These are phyloP conservation scores for Saccharomycopsis phalli DNA, from an alignment of 1,139 yeast species.

Conservation along the genomic window DNA sequence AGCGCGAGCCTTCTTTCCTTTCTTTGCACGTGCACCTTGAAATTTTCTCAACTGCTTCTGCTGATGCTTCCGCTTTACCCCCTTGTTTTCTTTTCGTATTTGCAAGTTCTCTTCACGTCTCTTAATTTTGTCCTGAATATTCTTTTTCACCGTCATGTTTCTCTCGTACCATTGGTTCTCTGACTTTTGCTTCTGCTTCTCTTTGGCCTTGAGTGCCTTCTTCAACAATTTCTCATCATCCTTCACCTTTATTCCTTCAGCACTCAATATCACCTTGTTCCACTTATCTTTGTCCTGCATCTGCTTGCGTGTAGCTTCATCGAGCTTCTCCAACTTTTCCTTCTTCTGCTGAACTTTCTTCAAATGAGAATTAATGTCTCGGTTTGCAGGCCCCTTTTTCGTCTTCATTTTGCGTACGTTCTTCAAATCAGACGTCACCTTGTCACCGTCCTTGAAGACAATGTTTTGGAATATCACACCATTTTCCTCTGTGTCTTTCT, in stretches of 20 bases:
- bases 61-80: constrained; percentile 59
- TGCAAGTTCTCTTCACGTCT: constrained; percentile 86
- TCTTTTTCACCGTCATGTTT: constrained; percentile 65
- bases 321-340: constrained; percentile 45
- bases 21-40: constrained; percentile 36
- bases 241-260: constrained; percentile 80
- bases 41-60: constrained; percentile 58
- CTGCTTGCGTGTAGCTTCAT: constrained; percentile 50
- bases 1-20: constrained; percentile 20
- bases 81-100: constrained; percentile 73
- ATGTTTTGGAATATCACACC: constrained; percentile 69
- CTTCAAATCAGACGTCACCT: constrained; percentile 68
- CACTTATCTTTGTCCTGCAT: constrained; percentile 70
- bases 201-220: constrained; percentile 79
- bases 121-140: constrained; percentile 65
- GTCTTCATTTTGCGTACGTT: constrained; percentile 50
- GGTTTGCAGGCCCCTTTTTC: constrained; percentile 77
- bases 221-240: constrained; percentile 85
- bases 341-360: constrained; percentile 67
- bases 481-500: constrained; percentile 16
- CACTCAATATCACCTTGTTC: constrained; percentile 75
- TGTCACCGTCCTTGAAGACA: constrained; percentile 72
- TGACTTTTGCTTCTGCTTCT: constrained; percentile 68
- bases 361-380: constrained; percentile 79
- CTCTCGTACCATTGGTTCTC: constrained; percentile 85